Evolutionary conservation across 2,329 filamentous ascomycete species (phyloP), one percentile per base, ranked within the genome.

Genomic region (Nemania sp.): DNA sequence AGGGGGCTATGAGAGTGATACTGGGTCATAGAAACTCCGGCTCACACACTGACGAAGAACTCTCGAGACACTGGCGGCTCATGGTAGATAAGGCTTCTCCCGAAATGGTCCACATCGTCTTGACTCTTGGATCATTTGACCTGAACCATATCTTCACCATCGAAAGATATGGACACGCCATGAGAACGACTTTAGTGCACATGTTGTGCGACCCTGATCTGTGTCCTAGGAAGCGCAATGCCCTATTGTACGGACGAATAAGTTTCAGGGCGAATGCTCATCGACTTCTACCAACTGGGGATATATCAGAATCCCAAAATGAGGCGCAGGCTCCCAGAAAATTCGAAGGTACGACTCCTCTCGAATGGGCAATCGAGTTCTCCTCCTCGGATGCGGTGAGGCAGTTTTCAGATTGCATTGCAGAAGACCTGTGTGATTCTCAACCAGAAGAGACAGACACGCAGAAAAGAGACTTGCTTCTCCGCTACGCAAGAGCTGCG

Each of bases 351-450:
- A 54, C 54, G 19, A 61, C 60, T 11, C 60, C 61, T 20, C 42
- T 65, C 7, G 57, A 49, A 37, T 65, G 57, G 51, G 61, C 61
- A 6, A 63, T 65, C 22, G 33, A 46, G 7, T 50, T 41, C 24
- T 51, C 52, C n/a, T 41, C 56, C 8, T 1, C 54, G 6, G 14
- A 15, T 5, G 24, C 50, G 4, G 33, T 60, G 15, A 8, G 30
- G 12, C 11, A 23, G 12, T 33, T 62, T 17, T n/a, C n/a, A n/a
- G n/a, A n/a, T n/a, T n/a, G n/a, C n/a, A 22, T 63, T 7, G 6
- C 17, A 8, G 3, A 24, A n/a, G 24, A 31, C 11, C 1, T 36
- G 15, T 36, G 5, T 19, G 14, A 36, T 14, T 5, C 33, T 4
- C 19, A 7, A 6, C 7, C 8, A 3, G 33, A 9, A 15, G 2